These are phyloP conservation scores for Fusarium sp. DNA, from an alignment of 2,329 filamentous ascomycete species.

Conservation along the genomic window DNA sequence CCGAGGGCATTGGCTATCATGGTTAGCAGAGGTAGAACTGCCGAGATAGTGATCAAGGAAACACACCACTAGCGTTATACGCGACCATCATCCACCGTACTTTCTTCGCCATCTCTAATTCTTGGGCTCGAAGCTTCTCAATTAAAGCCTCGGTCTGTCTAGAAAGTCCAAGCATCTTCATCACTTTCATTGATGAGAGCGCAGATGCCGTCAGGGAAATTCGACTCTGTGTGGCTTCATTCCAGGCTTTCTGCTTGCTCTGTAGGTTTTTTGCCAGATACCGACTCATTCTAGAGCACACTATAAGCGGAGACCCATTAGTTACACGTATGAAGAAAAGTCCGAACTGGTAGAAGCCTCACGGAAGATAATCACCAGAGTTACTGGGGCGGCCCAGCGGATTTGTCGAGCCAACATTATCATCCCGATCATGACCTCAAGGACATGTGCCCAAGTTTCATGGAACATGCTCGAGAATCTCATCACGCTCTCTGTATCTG, in stretches of 20 bases:
- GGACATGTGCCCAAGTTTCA: background rate
- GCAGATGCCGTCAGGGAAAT: background rate
- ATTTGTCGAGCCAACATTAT: background rate
- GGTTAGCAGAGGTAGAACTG: background rate
- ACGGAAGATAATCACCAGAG: background rate
- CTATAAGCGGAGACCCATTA: accelerated
- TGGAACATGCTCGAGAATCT: background rate
- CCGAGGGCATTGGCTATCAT: background rate
- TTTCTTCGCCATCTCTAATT: background rate
- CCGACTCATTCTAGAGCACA: background rate
- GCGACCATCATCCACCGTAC: background rate
- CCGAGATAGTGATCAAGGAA: too few relatives aligned
- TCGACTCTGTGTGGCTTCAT: background rate
- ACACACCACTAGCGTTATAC: background rate
- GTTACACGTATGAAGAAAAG: accelerated
- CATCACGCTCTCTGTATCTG: background rate
- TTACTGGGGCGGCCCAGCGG: background rate
- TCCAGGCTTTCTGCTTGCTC: background rate
- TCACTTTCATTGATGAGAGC: background rate
- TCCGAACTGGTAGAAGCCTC: accelerated
- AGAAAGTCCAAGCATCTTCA: background rate
- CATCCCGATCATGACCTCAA: background rate
- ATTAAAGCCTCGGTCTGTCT: background rate
- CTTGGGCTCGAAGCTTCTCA: background rate
- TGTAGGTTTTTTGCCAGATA: background rate